Conservation (phyloP, 257 asterid genomes). For the Handroanthus guayacan region DNA sequence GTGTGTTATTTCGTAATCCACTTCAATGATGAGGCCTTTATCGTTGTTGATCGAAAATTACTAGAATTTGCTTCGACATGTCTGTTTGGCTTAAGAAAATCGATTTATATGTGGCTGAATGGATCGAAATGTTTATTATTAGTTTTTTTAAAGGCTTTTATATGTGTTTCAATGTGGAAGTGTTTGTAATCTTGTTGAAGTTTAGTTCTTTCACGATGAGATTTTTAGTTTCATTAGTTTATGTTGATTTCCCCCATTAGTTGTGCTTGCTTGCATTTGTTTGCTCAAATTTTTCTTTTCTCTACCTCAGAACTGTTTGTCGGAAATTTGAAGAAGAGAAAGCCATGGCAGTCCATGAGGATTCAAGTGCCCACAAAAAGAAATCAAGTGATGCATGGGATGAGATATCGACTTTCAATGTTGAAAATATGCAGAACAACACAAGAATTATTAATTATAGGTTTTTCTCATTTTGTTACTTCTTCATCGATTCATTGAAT, state of each 20-base stretch:
- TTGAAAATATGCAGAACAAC: constrained; percentile 77
- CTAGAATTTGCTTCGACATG: constrained; percentile 3
- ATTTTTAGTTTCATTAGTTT: not conserved
- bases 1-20: constrained; percentile 1
- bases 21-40: constrained; percentile 1
- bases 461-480: constrained; percentile 43
- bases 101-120: constrained; percentile 12
- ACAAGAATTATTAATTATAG: constrained; percentile 70
- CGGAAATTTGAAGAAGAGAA: constrained; percentile 37
- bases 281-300: constrained; percentile 1
- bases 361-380: constrained; percentile 51
- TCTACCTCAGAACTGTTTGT: constrained; percentile 18
- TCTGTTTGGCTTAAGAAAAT: constrained; percentile 15
- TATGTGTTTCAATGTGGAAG: not conserved
- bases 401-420: constrained; percentile 71
- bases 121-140: constrained; percentile 2
- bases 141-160: not conserved
- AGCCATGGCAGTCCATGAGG: constrained; percentile 62
- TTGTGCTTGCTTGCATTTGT: constrained; percentile 17
- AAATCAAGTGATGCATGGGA: constrained; percentile 57
- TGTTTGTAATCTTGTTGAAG: not conserved
- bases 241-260: not conserved
- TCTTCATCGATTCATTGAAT: not conserved
- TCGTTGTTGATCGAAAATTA: constrained; percentile 6
- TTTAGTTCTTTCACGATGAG: not conserved